These are phyloP conservation scores for Globisporangium takayamanum DNA, from an alignment of 352 stramenopile species.

Conservation along the genomic window DNA sequence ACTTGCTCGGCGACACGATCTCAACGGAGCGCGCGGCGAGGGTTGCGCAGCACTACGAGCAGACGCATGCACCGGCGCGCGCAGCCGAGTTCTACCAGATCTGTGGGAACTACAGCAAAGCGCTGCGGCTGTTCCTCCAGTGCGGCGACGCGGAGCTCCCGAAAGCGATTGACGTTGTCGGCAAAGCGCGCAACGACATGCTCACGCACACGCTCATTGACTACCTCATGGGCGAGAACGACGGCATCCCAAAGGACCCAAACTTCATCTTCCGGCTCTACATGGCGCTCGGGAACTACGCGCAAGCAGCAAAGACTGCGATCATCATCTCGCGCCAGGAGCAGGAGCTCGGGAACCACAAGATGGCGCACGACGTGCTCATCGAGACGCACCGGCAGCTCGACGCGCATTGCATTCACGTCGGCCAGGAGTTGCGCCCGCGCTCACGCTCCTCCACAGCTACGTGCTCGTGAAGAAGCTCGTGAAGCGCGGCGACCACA, in stretches of 20 bases:
- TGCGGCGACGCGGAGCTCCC: slow-evolving; percentile 85
- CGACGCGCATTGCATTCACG: slow-evolving; percentile 77
- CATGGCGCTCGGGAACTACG: slow-evolving; percentile 92
- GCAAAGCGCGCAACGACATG: slow-evolving; percentile 90
- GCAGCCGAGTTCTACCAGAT: slow-evolving; percentile 89
- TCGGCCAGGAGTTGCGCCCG: slow-evolving; percentile 82
- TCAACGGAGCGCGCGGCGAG: slow-evolving; percentile 77
- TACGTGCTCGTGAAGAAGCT: slow-evolving; percentile 93
- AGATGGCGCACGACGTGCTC: slow-evolving; percentile 87
- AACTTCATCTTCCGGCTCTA: slow-evolving; percentile 95
- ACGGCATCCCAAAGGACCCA: slow-evolving; percentile 91
- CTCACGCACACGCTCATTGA: slow-evolving; percentile 94
- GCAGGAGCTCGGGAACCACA: slow-evolving; percentile 92
- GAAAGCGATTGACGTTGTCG: slow-evolving; percentile 90
- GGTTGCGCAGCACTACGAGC: slow-evolving; percentile 90
- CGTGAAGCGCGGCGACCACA: slow-evolving; percentile 84
- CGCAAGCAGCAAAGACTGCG: slow-evolving; percentile 90
- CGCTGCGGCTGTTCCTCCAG: slow-evolving; percentile 85
- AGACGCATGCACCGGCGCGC: slow-evolving; percentile 52
- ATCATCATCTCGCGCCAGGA: slow-evolving; percentile 93
- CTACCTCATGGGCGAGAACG: slow-evolving; percentile 92
- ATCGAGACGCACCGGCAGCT: slow-evolving; percentile 88
- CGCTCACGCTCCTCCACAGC: slow-evolving; percentile 90
- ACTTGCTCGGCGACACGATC: slow-evolving; percentile 80
- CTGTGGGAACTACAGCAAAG: slow-evolving; percentile 88